Evolutionary conservation across 2,329 filamentous ascomycete genomes (phyloP), one percentile per base, ranked within the genome.

Genomic region (Cladophialophora carrionii): DNA sequence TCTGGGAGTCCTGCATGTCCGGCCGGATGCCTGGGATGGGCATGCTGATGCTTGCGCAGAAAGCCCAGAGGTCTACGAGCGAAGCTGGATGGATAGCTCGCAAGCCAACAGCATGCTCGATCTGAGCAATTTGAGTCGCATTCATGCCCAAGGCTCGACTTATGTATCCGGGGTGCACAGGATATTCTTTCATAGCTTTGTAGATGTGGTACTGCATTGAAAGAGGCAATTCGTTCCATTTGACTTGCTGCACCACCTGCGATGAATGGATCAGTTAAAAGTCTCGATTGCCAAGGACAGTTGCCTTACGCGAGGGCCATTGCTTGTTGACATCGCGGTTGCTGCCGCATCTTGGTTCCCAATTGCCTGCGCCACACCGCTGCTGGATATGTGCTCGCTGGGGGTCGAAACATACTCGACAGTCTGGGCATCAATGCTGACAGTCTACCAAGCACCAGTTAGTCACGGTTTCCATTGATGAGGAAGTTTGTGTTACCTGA

Each of bases 191-290:
- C 17, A 67, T 5, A 3, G 14, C 20, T 34, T 26, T 57, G 62
- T 63, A 69, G 59, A 69, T 67, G 24, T 65, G 67, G 37, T 61
- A 59, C 55, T 69, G 64, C 34, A 69, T 5, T 37, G 64, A 67
- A 26, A 67, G 31, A 1, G 67, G 59, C 31, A 69, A 57, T 32
- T 51, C 46, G 29, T 37, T 26, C 67, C 67, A 69, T n/a, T 57
- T 56, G 2, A 46, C 43, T n/a, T 12, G 22, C n/a, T 37, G 4
- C 3, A 51, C 24, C 12, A 43, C 51, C 63, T 65, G 46, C 32
- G 43, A 32, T 17, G 22, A n/a, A 48, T 54, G 17, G 51, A 43
- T 57, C 46, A 62, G 14, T 41, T 12, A 26, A 2, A 52, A 17
- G 4, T 41, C 49, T 43, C 2, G 48, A 43, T 8, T 1, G 29